Base-by-base conservation (phyloP, 75 land plant species). In the Azolla pinnata region DNA sequence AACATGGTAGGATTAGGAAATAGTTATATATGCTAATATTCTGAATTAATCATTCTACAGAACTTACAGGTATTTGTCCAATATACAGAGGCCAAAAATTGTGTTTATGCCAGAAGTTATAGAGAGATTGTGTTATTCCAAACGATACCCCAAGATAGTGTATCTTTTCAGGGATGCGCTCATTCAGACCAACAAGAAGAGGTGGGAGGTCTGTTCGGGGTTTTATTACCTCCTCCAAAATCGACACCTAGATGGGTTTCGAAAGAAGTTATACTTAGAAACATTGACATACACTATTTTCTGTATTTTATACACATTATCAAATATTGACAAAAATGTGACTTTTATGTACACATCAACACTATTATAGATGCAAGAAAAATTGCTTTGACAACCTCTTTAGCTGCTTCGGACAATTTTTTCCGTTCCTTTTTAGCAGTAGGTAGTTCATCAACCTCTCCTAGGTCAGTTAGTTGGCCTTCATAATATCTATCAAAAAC, bases 111-210 rank as follows among this genome's bases (percentile, higher is more conserved):
- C 99, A 95, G 47, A 95, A 95, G 33, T 84, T 76, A 53, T 76
- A 85, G 8, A 95, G 85, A 51, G 78, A 79, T 29, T 66, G 71
- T 16, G 99, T 95, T 14, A 95, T 75, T 51, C 99, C 99, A 68
- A 80, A 95, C 16, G 99, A 95, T 27, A 95, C 99, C 42, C 99
- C 99, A 61, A 95, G 27, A 50, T 90, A 95, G 61, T 95, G 85
- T 24, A 95, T 80, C 67, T 81, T 95, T 55, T 95, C 99, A 47
- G 96, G 89, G 0, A 55, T 79, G 29, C 99, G 52, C 44, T 95
- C 99, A 62, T 76, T 76, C 49, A 95, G 79, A 62, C 73, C 78
- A 34, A 80, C 87, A 54, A 95, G 77, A 38, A 95, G 71, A 44
- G 82, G 91, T 0, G 99, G 99, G 28, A 95, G 83, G 33, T 95